Base-by-base conservation (phyloP, 2,329 filamentous ascomycete genomes). In the Cordyceps pruinosa region DNA sequence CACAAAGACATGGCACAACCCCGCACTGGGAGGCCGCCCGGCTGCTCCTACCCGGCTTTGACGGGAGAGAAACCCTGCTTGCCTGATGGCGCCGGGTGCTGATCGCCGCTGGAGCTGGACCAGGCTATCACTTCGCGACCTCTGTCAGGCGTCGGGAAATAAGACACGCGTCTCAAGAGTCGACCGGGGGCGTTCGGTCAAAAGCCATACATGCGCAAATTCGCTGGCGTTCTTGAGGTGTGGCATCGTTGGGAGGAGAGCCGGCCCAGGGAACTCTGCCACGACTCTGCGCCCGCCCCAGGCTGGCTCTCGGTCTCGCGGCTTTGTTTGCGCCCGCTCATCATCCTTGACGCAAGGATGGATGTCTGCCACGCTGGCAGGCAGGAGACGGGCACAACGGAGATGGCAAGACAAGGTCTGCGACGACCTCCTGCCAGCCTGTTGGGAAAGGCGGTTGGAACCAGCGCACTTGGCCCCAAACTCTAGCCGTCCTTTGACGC, bases 21-120 rank as follows among this genome's bases (percentile, higher is more conserved):
- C 53, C 53, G 53, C 53, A 56, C 34, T 46, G 41, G 53, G 53
- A 56, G 53, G 53, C 53, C 45, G 44, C 44, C 34, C 53, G 35
- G 52, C 25, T 19, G 26, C 32, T 23, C 26, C 13, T 41, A 42
- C 26, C 44, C 34, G 44, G 45, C 7, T n/a, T 21, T 2, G 35
- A 41, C 3, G 21, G n/a, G 19, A 34, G 23, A 8, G 6, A 25
- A 19, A 28, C 10, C 26, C 5, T 21, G 45, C 30, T 54, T 19
- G 17, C 15, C 13, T 32, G 12, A 25, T 26, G 28, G 28, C 5
- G 23, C 13, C 23, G 23, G 17, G 26, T 23, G 37, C n/a, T 26
- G 5, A 39, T 25, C 25, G n/a, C 35, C 13, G 42, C 23, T 47
- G n/a, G 25, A n/a, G 30, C 30, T 8, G 21, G 39, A 19, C 15